Percentiles rank a stretch among this genome's conserved stretches.
Conservation (phyloP, 176 grass and related monocot genomes). For the Saccharum spontaneum region DNA sequence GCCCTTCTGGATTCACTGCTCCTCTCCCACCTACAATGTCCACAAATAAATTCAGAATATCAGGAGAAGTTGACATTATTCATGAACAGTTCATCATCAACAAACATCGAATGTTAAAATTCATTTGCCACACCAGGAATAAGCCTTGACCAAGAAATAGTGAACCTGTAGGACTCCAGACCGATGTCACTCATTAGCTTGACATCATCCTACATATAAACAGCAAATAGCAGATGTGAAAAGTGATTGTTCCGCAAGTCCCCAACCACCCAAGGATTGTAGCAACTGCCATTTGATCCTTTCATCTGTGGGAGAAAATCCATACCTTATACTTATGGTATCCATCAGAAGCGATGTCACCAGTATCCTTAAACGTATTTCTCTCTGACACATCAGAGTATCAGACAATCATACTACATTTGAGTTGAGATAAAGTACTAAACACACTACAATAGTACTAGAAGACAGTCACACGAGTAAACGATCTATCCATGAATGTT, state of each 20-base stretch:
- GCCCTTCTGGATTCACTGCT: constrained; percentile 59
- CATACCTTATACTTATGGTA: constrained; percentile 63
- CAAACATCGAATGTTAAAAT: not conserved
- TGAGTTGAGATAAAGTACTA: constrained; percentile 4
- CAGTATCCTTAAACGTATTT: not conserved
- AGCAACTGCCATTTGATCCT: not conserved
- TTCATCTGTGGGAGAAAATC: not conserved
- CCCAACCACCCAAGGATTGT: not conserved
- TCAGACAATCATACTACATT: not conserved
- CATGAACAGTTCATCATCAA: not conserved
- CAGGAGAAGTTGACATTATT: not conserved
- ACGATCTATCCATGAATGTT: not conserved
- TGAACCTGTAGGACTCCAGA: constrained; percentile 66
- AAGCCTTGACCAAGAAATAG: constrained; percentile 81
- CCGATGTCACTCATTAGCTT: constrained; percentile 51
- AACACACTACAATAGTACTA: not conserved
- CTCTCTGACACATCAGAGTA: constrained; percentile 24
- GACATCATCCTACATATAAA: constrained; percentile 52
- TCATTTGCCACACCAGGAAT: constrained; percentile 43
- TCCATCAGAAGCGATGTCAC: constrained; percentile 39
- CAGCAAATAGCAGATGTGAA: not conserved
- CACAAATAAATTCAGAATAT: not conserved
- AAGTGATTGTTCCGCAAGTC: not conserved
- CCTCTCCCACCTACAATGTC: constrained; percentile 46
- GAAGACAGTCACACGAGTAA: not conserved